These are phyloP conservation scores for Aquilaria sinensis DNA, from an alignment of 345 rosid genomes.

Conservation along the genomic window DNA sequence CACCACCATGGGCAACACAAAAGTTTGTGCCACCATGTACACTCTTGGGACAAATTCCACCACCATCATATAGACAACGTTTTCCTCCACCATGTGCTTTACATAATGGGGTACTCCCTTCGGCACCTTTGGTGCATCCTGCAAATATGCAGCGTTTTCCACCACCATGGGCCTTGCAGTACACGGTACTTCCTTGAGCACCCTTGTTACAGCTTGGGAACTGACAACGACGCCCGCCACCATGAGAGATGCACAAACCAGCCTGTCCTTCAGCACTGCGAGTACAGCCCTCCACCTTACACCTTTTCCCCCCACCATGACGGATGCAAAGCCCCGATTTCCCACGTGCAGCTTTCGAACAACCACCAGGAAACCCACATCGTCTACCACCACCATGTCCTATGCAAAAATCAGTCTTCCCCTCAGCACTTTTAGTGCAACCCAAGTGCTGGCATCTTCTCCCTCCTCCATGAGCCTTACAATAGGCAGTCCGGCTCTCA, in stretches of 20 bases:
- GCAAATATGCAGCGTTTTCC: conserved; percentile 90
- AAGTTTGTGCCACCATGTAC: conserved; percentile 93
- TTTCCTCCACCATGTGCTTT: conserved; percentile 98
- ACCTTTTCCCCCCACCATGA: conserved; percentile 97
- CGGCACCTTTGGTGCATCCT: conserved; percentile 91
- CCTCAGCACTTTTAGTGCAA: conserved; percentile 95
- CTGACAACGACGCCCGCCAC: conserved; percentile 94
- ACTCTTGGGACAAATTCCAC: conserved; percentile 94
- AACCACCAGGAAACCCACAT: conserved; percentile 64
- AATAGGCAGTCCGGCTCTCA: conserved; percentile 90
- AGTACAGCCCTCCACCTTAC: conserved; percentile 69
- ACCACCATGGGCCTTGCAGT: conserved; percentile 95
- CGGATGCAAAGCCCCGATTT: conserved; percentile 90
- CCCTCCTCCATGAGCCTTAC: conserved; percentile 97
- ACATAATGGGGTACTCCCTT: conserved; percentile 94
- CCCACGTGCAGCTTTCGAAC: conserved; percentile 88
- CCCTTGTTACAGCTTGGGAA: conserved; percentile 58
- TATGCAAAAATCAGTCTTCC: conserved; percentile 82
- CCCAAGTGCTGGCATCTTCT: conserved; percentile 89
- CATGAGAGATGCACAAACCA: conserved; percentile 92
- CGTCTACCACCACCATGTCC: conserved; percentile 96
- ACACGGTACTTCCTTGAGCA: conserved; percentile 93
- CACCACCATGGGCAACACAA: conserved; percentile 97
- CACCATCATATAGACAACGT: conserved; percentile 85
- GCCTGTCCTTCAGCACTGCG: conserved; percentile 97